phyloP scores from a whole-genome alignment of 345 rosid species.

The Acer saccharum region DNA sequence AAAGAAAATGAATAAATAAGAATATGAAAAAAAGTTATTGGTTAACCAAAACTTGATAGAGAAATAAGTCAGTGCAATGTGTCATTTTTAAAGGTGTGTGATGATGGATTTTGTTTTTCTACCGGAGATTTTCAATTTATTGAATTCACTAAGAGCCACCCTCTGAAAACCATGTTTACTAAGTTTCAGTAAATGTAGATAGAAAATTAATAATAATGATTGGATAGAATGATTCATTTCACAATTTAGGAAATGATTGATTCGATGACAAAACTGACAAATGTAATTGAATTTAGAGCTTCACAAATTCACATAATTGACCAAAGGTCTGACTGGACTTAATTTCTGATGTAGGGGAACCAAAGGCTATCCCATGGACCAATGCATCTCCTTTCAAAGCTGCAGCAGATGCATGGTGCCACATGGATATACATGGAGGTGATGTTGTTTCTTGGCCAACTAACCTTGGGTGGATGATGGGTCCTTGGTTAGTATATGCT shows the following conservation, averaged over 20 bases:
- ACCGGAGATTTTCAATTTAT: neutral
- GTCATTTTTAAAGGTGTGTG: no score
- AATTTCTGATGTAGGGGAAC: constrained; percentile 71
- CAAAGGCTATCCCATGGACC: constrained; percentile 99
- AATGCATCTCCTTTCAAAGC: constrained; percentile 70
- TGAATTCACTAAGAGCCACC: neutral
- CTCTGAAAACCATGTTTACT: neutral
- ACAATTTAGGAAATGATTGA: neutral
- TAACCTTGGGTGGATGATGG: constrained; percentile 99
- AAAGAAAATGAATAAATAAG: no score
- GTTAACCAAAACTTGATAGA: no score
- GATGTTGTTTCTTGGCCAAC: constrained; percentile 96
- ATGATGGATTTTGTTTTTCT: neutral
- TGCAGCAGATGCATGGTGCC: constrained; percentile 99
- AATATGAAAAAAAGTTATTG: no score
- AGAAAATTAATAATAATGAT: neutral
- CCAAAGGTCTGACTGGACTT: constrained; percentile 2
- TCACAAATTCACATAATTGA: neutral
- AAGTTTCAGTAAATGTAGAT: neutral
- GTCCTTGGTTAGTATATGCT: constrained; percentile 98
- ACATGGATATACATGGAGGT: constrained; percentile 77
- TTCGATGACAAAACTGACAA: neutral
- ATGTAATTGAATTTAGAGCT: neutral
- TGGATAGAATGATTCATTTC: constrained; percentile 1
- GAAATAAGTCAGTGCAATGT: no score